phyloP scores from a whole-genome alignment of 108 stramenopile genomes.

The Cyclotella distinguenda region DNA sequence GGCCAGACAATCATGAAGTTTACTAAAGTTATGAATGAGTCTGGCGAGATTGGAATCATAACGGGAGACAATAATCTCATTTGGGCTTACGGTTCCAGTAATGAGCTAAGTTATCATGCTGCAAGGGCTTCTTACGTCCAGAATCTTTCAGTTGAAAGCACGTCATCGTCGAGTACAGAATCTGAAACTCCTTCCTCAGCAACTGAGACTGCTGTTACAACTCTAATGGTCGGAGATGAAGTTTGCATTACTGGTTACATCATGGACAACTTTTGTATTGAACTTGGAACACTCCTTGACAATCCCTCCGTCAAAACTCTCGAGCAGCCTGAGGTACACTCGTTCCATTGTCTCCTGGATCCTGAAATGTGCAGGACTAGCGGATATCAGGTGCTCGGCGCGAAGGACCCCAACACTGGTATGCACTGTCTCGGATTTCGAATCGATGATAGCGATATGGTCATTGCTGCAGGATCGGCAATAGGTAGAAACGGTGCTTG shows the following conservation, averaged over 20 bases:
- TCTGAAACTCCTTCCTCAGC: no score
- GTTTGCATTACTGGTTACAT: slow-evolving; percentile 46
- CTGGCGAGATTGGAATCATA: slow-evolving; percentile 45
- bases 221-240: slow-evolving; percentile 23
- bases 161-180: no score
- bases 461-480: slow-evolving; percentile 5
- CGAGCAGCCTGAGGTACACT: slow-evolving; percentile 34
- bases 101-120: slow-evolving; percentile 38
- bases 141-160: slow-evolving; percentile 6
- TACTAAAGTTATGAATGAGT: slow-evolving; percentile 60
- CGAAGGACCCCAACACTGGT: slow-evolving; percentile 8
- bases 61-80: slow-evolving; percentile 45
- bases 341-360: slow-evolving; percentile 53
- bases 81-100: slow-evolving; percentile 42
- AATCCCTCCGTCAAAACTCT: slow-evolving; percentile 24
- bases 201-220: no score
- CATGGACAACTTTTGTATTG: slow-evolving; percentile 46
- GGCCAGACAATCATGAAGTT: slow-evolving; percentile 52
- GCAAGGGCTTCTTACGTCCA: slow-evolving; percentile 13
- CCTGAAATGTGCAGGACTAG: slow-evolving; percentile 22
- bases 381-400: slow-evolving; percentile 36
- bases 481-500: slow-evolving; percentile 10
- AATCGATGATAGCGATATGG: slow-evolving; percentile 7
- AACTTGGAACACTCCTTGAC: slow-evolving; percentile 39
- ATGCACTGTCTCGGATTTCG: slow-evolving; percentile 24